phyloP scores from a whole-genome alignment of 1,139 yeast genomes.

The Hemisphaericaspora subhashii region DNA sequence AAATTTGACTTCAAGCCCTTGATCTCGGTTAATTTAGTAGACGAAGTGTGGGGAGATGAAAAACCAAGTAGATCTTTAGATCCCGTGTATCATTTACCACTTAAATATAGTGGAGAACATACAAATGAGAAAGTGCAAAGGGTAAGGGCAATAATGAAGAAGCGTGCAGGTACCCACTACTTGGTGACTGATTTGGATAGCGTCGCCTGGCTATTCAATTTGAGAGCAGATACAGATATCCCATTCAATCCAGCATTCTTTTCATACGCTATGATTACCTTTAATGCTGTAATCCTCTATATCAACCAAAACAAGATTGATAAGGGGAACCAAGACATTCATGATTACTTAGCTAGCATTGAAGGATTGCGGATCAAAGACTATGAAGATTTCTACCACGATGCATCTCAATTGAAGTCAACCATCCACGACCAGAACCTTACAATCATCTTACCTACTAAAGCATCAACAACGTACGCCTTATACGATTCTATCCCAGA shows the following conservation, averaged over 20 bases:
- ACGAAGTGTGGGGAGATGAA: slow-evolving; percentile 41
- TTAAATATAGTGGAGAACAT: slow-evolving; percentile 46
- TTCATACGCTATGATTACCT: slow-evolving; percentile 41
- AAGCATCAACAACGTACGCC: slow-evolving; percentile 34
- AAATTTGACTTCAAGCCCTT: slow-evolving; percentile 34
- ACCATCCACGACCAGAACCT: slow-evolving; percentile 19
- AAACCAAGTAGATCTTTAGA: slow-evolving; percentile 39
- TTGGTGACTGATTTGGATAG: slow-evolving; percentile 51
- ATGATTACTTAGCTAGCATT: slow-evolving; percentile 29
- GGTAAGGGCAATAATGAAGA: slow-evolving; percentile 27
- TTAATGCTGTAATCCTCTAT: slow-evolving; percentile 33
- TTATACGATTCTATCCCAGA: slow-evolving; percentile 30
- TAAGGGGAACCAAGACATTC: slow-evolving; percentile 17
- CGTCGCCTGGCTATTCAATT: slow-evolving; percentile 55
- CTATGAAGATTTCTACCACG: slow-evolving; percentile 33
- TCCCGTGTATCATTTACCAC: slow-evolving; percentile 39
- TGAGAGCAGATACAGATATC: slow-evolving; percentile 45
- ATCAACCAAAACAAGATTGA: slow-evolving; percentile 36
- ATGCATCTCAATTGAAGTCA: slow-evolving; percentile 24
- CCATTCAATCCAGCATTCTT: slow-evolving; percentile 54
- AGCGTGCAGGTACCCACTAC: slow-evolving; percentile 25
- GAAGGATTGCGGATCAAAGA: slow-evolving; percentile 28
- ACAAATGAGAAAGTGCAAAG: slow-evolving; percentile 32
- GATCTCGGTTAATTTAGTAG: slow-evolving; percentile 34
- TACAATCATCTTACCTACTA: slow-evolving; percentile 33